Percentiles rank a stretch among this genome's conserved stretches.
phyloP scores from a whole-genome alignment of 768 basidiomycete genomes.

The Wakefieldia striispora region DNA sequence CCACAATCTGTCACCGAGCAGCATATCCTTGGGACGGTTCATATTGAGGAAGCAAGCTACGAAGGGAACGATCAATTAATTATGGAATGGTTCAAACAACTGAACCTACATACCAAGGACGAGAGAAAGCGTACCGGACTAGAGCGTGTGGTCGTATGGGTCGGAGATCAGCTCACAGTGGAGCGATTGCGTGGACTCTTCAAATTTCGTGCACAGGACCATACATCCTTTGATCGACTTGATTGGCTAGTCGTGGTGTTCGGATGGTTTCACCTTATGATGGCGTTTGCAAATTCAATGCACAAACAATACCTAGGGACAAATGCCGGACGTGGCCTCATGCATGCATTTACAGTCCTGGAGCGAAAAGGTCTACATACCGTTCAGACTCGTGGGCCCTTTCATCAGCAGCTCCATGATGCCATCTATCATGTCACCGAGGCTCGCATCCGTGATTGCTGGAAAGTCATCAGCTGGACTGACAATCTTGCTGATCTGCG shows the following conservation, averaged over 20 bases:
- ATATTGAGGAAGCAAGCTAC: conserved; percentile 37
- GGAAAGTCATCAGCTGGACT: conserved; percentile 27
- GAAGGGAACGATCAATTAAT: conserved; percentile 33
- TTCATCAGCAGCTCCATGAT: conserved; percentile 30
- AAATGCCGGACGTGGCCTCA: too few species aligned
- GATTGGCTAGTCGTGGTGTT: conserved; percentile 34
- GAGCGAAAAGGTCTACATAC: neutral
- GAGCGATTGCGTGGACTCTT: conserved; percentile 35
- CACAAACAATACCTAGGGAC: conserved; percentile 37
- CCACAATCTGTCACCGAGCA: conserved; percentile 20
- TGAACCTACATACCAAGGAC: conserved; percentile 14
- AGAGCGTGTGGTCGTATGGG: conserved; percentile 31
- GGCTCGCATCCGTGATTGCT: conserved; percentile 37
- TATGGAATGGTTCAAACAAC: neutral
- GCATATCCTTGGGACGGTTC: too few species aligned
- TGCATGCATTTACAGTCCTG: too few species aligned
- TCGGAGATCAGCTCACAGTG: conserved; percentile 39
- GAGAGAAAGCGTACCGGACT: conserved; percentile 20
- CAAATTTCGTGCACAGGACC: conserved; percentile 35
- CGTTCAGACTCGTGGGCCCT: conserved; percentile 14
- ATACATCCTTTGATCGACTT: conserved; percentile 37
- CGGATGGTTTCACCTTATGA: conserved; percentile 42
- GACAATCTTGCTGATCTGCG: conserved; percentile 26
- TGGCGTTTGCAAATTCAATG: conserved; percentile 40
- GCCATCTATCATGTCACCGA: conserved; percentile 35